Evolutionary conservation across 164 flowering plant genomes (phyloP).

Genomic region (Houttuynia cordata): DNA sequence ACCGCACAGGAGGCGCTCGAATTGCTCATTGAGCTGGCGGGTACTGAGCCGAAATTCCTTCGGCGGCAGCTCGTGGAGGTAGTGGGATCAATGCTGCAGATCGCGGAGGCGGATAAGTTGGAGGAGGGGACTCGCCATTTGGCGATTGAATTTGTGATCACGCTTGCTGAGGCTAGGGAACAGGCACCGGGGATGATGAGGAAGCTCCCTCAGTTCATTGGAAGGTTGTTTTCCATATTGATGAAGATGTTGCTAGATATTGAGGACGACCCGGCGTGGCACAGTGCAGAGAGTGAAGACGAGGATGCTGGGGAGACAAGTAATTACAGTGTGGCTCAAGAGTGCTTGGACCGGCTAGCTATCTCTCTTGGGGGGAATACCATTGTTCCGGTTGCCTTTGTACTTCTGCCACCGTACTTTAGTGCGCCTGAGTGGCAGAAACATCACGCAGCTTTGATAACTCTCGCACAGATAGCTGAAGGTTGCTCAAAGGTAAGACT

Average conservation of each 20-base stretch:
- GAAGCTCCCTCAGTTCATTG: constrained; percentile 89
- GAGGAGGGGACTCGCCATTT: constrained; percentile 92
- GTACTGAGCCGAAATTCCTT: constrained; percentile 86
- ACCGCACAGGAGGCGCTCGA: constrained; percentile 97
- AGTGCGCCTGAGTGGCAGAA: constrained; percentile 99
- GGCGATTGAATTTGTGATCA: constrained; percentile 89
- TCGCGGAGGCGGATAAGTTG: constrained; percentile 78
- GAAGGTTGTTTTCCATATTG: constrained; percentile 63
- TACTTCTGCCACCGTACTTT: constrained; percentile 60
- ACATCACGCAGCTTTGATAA: constrained; percentile 90
- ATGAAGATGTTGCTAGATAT: constrained; percentile 92
- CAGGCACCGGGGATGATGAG: constrained; percentile 99
- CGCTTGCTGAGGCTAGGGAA: constrained; percentile 92
- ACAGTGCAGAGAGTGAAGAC: constrained; percentile 67
- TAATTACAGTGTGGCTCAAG: constrained; percentile 92
- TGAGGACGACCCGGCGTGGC: constrained; percentile 93
- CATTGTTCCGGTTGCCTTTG: constrained; percentile 90
- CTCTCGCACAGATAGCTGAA: constrained; percentile 97
- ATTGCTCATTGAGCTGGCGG: constrained; percentile 83
- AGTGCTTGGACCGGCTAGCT: constrained; percentile 80
- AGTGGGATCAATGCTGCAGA: constrained; percentile 85
- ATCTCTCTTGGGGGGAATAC: constrained; percentile 93
- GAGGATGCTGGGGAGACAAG: constrained; percentile 96
- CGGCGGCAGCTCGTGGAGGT: constrained; percentile 81
- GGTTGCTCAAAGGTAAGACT: constrained; percentile 75